phyloP scores from a whole-genome alignment of 2,329 filamentous ascomycete genomes.

The Monilinia laxa region DNA sequence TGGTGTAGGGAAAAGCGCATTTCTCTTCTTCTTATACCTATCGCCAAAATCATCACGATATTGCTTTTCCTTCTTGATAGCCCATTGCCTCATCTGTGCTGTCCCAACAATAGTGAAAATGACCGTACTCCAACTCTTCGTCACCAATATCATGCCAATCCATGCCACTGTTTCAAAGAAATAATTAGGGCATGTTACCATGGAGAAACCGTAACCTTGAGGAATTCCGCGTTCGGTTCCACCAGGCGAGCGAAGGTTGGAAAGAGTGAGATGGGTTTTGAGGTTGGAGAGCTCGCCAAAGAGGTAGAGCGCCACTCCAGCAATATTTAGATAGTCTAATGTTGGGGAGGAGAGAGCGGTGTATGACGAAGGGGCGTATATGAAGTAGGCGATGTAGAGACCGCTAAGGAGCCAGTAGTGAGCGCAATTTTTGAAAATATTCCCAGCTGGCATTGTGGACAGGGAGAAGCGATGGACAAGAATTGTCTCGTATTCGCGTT shows the following conservation, averaged over 20 bases:
- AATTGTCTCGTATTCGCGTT: constrained; percentile 92
- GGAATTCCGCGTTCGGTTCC: constrained; percentile 88
- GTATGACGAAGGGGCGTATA: constrained; percentile 74
- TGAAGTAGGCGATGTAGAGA: constrained; percentile 76
- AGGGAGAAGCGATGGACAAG: constrained; percentile 94
- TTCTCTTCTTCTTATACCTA: constrained; percentile 94
- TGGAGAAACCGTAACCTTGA: constrained; percentile 74
- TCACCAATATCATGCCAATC: constrained; percentile 77
- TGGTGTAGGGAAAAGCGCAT: constrained; percentile 64
- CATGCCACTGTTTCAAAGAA: constrained; percentile 88
- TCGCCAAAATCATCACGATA: constrained; percentile 90
- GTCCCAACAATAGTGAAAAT: constrained; percentile 74
- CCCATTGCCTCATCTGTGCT: constrained; percentile 84
- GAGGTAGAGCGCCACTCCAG: constrained; percentile 69
- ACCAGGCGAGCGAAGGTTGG: constrained; percentile 72
- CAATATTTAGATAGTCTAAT: constrained; percentile 53
- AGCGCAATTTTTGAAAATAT: constrained; percentile 91
- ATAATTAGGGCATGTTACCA: constrained; percentile 97
- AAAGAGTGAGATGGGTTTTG: constrained; percentile 75
- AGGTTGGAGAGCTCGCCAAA: constrained; percentile 81
- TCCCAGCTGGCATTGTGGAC: constrained; percentile 85
- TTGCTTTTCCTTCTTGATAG: constrained; percentile 83
- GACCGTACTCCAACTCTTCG: constrained; percentile 73
- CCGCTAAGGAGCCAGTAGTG: constrained; percentile 93
- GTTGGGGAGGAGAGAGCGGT: constrained; percentile 52